Base-by-base conservation (phyloP, 768 basidiomycete species). In the Porpolomopsis calyptriformis region DNA sequence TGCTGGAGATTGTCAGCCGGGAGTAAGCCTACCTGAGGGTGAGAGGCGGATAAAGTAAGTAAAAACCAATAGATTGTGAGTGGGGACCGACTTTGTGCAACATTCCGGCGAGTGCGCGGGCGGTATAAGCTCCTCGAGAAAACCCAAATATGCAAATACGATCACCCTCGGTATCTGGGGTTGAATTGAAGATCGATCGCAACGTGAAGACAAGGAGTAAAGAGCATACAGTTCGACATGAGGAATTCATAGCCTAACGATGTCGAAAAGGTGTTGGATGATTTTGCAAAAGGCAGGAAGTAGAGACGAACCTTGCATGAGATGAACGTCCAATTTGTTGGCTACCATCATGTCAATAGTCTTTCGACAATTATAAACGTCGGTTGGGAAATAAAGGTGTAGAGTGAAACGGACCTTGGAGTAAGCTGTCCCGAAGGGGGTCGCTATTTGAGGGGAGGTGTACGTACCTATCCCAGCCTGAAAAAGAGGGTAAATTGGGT, bases 61-160 rank as follows among this genome's bases (percentile, higher is more conserved):
- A 20, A 14, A 20, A 18, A 23, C 1, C 18, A 10, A 10, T 18
- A 6, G 18, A 14, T 4, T 38, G 33, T 4, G 2, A 18, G 16
- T 18, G 27, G 24, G 10, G 14, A 9, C 26, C 4, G 16, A 45
- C 66, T 55, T 75, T 74, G 54, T 73, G 69, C 4, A 74, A 50
- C 74, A 76, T 74, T 2, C 73, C 72, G 4, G 72, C 72, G 3
- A 73, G 64, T 47, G 69, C 69, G 37, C 80, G 65, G 11, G 79
- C 78, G 0, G 76, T 78, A 57, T 78, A 80, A 5, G 78, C 77
- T 11, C 81, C 80, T 26, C 82, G 67, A 25, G 78, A 81, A 58
- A 85, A 83, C 0, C 80, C 80, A 51, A 82, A 80, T 29, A 84
- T 68, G 51, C 70, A 81, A 11, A 84, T 76, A 49, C 67, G 68